Evolutionary conservation across 2,329 filamentous ascomycete genomes (phyloP), one percentile per base, ranked within the genome.

Genomic region (Sporothrix inflata): DNA sequence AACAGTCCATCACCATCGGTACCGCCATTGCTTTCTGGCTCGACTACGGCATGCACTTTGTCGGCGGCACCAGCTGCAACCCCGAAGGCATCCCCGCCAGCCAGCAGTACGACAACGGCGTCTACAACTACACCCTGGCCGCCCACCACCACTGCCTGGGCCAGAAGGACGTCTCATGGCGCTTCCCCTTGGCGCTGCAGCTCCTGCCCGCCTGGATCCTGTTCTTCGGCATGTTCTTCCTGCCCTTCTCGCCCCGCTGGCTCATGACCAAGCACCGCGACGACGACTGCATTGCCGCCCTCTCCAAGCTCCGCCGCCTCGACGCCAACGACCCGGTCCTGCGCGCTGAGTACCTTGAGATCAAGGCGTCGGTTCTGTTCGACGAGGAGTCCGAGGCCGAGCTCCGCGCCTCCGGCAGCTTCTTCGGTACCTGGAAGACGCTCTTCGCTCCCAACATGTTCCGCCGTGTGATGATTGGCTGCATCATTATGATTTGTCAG

Each of bases 341-440:
- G 12, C 81, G 83, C 70, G 76, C 82, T 9, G 84, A 87, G 74
- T 84, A 80, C 76, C 78, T 82, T 6, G 84, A 84, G 73, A 85
- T 86, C 76, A 84, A 84, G 75, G 81, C 84, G 12, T 83, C 83
- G 74, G 77, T 78, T 9, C 76, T 83, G 5, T 84, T 85, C 71
- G 82, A 97, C 86, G 88, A 94, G 82, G 92, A 92, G 82, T 93
- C 94, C 79, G 94, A 97, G 85, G 85, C 90, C 76, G 84, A 88
- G 69, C 83, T 91, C 72, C 89, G 91, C 72, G 91, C 91, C 74
- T 81, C 85, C 76, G 85, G 84, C 76, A 87, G 87, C 77, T 93
- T 90, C 85, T 84, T 91, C 79, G 84, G 84, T 77, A 87, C 86
- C 78, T 97, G 93, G 93, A 88, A 79, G 75, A 87, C 92, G 75